These are phyloP conservation scores for Ogataea saltuana DNA, from an alignment of 805 yeast genomes.

Conservation along the genomic window DNA sequence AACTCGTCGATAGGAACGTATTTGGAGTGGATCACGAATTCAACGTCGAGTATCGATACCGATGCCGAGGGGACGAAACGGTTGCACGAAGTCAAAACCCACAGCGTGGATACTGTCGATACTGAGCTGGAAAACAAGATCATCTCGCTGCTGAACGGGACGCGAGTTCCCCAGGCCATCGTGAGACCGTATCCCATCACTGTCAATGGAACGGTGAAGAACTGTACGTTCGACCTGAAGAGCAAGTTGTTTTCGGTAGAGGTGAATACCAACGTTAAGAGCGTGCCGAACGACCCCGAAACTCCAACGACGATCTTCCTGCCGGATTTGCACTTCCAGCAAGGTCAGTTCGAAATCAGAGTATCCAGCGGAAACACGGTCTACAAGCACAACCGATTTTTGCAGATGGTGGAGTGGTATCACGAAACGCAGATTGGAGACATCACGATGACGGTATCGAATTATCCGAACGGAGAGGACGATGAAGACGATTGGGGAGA, in stretches of 20 bases:
- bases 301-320: constrained; percentile 62
- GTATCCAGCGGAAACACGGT: constrained; percentile 52
- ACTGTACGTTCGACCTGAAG: constrained; percentile 60
- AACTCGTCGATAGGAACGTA: constrained; percentile 23
- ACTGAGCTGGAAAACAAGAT: constrained; percentile 19
- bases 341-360: constrained; percentile 48
- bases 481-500: constrained; percentile 11
- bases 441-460: constrained; percentile 23
- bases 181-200: constrained; percentile 75
- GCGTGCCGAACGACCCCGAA: background rate
- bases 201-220: constrained; percentile 56
- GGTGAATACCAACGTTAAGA: constrained; percentile 35
- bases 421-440: constrained; percentile 43
- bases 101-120: constrained; percentile 13
- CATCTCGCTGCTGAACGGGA: constrained; percentile 44
- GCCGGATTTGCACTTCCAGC: constrained; percentile 72
- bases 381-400: constrained; percentile 49
- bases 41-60: constrained; percentile 14
- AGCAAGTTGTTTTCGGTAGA: constrained; percentile 48
- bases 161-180: constrained; percentile 73
- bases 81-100: constrained; percentile 5
- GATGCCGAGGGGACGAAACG: constrained; percentile 5
- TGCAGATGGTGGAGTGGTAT: constrained; percentile 70
- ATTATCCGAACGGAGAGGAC: constrained; percentile 13
- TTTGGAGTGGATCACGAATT: constrained; percentile 26